Evolutionary conservation across 1,139 yeast genomes (phyloP).

Genomic region (Candida anutae): DNA sequence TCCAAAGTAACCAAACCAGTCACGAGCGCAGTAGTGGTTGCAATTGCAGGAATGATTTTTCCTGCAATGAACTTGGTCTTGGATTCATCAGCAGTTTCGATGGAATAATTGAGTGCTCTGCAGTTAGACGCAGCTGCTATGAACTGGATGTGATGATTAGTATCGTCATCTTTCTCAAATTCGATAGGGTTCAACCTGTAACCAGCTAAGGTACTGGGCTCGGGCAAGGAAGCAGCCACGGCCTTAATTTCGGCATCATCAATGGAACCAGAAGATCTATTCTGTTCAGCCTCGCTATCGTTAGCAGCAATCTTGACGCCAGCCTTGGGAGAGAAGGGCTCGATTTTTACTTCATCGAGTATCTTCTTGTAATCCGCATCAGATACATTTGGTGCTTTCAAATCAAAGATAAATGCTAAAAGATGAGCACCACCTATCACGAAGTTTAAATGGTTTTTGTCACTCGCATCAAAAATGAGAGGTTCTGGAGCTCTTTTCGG

Average conservation of each 20-base stretch:
- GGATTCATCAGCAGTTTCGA: slow-evolving; percentile 68
- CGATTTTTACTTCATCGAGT: slow-evolving; percentile 39
- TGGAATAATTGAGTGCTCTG: slow-evolving; percentile 86
- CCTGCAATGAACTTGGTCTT: slow-evolving; percentile 86
- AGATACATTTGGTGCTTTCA: slow-evolving; percentile 42
- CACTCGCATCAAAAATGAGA: slow-evolving; percentile 63
- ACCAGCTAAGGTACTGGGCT: slow-evolving; percentile 84
- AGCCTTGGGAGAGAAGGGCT: slow-evolving; percentile 60
- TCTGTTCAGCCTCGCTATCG: slow-evolving; percentile 80
- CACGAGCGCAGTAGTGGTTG: slow-evolving; percentile 94
- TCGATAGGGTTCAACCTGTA: slow-evolving; percentile 81
- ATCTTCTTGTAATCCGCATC: slow-evolving; percentile 42
- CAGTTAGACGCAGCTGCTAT: slow-evolving; percentile 95
- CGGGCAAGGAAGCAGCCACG: slow-evolving; percentile 74
- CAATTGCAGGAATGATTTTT: slow-evolving; percentile 96
- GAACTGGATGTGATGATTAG: slow-evolving; percentile 93
- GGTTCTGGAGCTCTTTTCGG: slow-evolving; percentile 95
- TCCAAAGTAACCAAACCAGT: slow-evolving; percentile 93
- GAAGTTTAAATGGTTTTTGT: slow-evolving; percentile 74
- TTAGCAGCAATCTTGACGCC: slow-evolving; percentile 79
- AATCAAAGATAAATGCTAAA: slow-evolving; percentile 84
- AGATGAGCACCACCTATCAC: slow-evolving; percentile 85
- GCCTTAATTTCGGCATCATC: slow-evolving; percentile 51
- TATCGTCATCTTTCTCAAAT: slow-evolving; percentile 95
- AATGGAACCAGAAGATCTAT: slow-evolving; percentile 38